Evolutionary conservation across 345 rosid genomes (phyloP).

Genomic region (Euphorbia tirucalli): DNA sequence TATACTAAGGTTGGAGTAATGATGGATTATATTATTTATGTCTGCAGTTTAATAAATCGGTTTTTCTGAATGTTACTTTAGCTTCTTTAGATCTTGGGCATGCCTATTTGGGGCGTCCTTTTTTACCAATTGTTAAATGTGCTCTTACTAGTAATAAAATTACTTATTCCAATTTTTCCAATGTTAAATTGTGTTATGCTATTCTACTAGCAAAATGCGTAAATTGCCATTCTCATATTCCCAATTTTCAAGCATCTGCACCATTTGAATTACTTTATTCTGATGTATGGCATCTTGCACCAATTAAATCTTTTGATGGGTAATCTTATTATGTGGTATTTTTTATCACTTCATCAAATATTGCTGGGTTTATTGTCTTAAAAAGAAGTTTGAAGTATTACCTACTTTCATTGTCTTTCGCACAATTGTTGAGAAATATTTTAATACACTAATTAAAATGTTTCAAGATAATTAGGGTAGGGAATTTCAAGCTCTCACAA

Average conservation of each 20-base stretch:
- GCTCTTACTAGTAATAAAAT: too few species aligned
- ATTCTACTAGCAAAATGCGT: not conserved
- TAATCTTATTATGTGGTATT: not conserved
- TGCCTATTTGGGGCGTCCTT: not conserved
- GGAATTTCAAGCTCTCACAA: not conserved
- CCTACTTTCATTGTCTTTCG: not conserved
- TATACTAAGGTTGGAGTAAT: too few species aligned
- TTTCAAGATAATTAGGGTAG: not conserved
- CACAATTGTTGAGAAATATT: not conserved
- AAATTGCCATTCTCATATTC: slow-evolving; percentile 4
- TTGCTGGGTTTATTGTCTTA: too few species aligned
- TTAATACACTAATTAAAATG: not conserved
- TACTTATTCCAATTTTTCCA: too few species aligned
- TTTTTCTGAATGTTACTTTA: not conserved
- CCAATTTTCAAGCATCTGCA: not conserved
- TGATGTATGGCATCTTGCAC: too few species aligned
- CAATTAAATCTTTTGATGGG: too few species aligned
- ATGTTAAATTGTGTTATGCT: slow-evolving; percentile 2
- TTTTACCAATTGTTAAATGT: too few species aligned
- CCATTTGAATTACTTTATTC: not conserved
- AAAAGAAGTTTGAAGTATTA: too few species aligned
- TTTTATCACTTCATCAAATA: slow-evolving; percentile 2
- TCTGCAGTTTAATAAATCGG: not conserved
- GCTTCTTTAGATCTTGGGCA: not conserved
- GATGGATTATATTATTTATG: not conserved